A percentile compares a stretch with the other conserved stretches of the same genome.
Evolutionary conservation across 768 basidiomycete genomes (phyloP).

Genomic region (Russula lepida): DNA sequence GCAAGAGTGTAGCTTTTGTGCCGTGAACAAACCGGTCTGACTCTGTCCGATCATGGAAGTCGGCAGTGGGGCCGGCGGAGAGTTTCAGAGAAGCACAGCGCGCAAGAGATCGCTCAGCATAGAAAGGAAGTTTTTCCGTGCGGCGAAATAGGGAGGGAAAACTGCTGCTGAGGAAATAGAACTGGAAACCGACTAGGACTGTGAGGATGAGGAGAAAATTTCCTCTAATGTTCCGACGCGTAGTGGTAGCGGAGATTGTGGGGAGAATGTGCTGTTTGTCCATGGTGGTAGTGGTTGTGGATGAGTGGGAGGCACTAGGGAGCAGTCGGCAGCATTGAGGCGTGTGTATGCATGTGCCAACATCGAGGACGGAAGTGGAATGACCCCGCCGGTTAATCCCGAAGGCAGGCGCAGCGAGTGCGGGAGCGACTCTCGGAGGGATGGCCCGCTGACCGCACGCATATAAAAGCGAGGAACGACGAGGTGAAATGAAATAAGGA

Average conservation of each 20-base stretch:
- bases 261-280: constrained; percentile 6
- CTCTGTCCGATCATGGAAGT: constrained; percentile 41
- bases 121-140: background rate
- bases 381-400: background rate
- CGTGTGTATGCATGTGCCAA: background rate
- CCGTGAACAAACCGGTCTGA: constrained; percentile 64
- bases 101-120: constrained; percentile 11
- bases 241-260: background rate
- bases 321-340: background rate
- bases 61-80: constrained; percentile 36
- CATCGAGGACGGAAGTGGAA: background rate
- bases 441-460: background rate
- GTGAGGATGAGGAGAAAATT: background rate
- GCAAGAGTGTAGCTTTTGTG: constrained; percentile 55
- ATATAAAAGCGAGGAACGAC: background rate
- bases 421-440: background rate
- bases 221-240: constrained; percentile 2
- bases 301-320: background rate
- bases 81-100: constrained; percentile 36
- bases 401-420: background rate
- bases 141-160: constrained; percentile 3
- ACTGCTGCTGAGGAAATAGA: constrained; percentile 3
- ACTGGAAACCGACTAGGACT: constrained; percentile 1
- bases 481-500: background rate
- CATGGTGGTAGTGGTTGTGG: constrained; percentile 3